Base-by-base conservation (phyloP, 768 basidiomycete genomes). In the Russula griseocarnosa region DNA sequence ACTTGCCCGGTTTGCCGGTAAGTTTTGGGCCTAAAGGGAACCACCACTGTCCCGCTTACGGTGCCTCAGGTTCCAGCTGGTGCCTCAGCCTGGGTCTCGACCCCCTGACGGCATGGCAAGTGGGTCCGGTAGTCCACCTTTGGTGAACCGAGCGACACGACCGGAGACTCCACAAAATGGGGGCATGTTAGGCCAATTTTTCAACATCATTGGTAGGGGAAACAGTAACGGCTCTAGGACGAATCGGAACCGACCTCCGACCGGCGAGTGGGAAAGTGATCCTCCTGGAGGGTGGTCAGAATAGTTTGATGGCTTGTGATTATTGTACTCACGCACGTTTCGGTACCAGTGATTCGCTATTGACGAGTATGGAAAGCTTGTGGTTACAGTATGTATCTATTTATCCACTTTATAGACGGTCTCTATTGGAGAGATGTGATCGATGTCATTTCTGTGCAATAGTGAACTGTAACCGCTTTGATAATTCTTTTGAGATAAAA, bases 1-100 rank as follows among this genome's bases (percentile, higher is more conserved):
- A 96, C 95, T 18, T 98, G 96, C 77, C 96, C 95, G n/a, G 94
- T 95, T 10, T 98, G 94, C 79, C 82, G 91, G 88, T 89, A 71
- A 24, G 83, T 69, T 32, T 53, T 40, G n/a, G 28, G 24, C 46
- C 18, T 58, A 52, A 42, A 40, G 34, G 36, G 9, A 38, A 51
- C 57, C 16, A 5, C 57, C 11, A 5, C n/a, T 16, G 14, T 22
- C 26, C 13, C 55, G n/a, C 66, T 47, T 58, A 73, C 38, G 32
- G 61, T 40, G 10, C 26, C 32, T 52, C 65, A 90, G 88, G 67
- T 77, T 83, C 71, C 84, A 87, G 52, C 76, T 92, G 3, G 76
- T 90, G 14, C 80, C 87, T 24, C 89, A 92, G 70, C 87, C 88
- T 62, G 59, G 42, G 28, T 49, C 60, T 36, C 22, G 51, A 6